Evolutionary conservation across 192 early-diverging fungal species (phyloP).

Genomic region (Martensiomyces pterosporus): DNA sequence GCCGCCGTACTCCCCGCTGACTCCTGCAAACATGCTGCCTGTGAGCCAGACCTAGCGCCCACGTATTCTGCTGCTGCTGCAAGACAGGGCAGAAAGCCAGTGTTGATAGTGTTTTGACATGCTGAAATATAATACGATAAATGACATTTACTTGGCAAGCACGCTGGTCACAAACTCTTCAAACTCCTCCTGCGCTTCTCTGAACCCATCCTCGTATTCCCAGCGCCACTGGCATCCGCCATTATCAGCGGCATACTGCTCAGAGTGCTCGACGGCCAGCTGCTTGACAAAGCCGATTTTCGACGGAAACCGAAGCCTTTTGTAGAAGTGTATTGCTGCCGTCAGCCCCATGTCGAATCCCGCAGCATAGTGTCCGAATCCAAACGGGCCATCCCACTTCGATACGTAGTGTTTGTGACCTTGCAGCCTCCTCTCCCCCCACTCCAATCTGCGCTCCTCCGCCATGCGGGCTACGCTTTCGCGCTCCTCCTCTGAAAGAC

Average conservation of each 20-base stretch:
- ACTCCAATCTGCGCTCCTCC: neutral
- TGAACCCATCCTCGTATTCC: conserved; percentile 8
- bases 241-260: neutral
- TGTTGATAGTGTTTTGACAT: too few species aligned
- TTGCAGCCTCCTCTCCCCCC: conserved; percentile 4
- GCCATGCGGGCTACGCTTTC: neutral
- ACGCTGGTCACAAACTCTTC: conserved; percentile 1
- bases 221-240: conserved; percentile 10
- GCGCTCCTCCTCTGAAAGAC: neutral
- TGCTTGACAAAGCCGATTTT: conserved; percentile 9
- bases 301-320: neutral
- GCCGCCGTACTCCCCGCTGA: too few species aligned
- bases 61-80: too few species aligned
- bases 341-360: conserved; percentile 10
- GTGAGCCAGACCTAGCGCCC: too few species aligned
- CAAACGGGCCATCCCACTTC: conserved; percentile 3
- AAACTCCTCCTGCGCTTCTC: conserved; percentile 14
- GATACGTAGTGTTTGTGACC: conserved; percentile 8
- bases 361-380: conserved; percentile 7
- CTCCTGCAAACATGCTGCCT: too few species aligned
- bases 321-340: conserved; percentile 1
- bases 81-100: too few species aligned
- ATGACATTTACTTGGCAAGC: neutral
- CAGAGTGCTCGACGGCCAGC: conserved; percentile 1
- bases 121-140: too few species aligned